These are phyloP conservation scores for Ganoderma lucidum DNA, from an alignment of 1,284 basidiomycete species.

Conservation along the genomic window DNA sequence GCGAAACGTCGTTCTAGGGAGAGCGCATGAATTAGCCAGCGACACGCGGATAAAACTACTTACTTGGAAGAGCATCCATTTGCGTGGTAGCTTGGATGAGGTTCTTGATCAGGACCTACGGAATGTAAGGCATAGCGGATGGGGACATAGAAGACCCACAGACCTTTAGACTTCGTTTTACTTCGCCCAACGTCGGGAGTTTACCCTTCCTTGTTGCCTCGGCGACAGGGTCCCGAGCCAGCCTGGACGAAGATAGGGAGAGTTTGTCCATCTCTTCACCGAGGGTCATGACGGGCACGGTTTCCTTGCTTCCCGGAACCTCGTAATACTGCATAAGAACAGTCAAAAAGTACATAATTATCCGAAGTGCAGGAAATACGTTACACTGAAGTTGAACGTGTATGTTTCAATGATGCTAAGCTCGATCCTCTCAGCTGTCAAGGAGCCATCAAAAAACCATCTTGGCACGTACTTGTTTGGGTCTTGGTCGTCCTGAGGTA, in stretches of 20 bases:
- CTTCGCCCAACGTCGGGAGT: slow-evolving; percentile 72
- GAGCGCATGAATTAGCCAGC: not conserved
- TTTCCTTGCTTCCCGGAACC: slow-evolving; percentile 59
- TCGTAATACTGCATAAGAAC: slow-evolving; percentile 59
- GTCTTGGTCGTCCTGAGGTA: slow-evolving; percentile 71
- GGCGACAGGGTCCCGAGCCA: slow-evolving; percentile 57
- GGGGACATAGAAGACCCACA: not conserved
- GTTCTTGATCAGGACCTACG: slow-evolving; percentile 71
- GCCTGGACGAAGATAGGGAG: slow-evolving; percentile 48
- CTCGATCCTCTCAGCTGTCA: not conserved
- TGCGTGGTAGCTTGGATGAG: slow-evolving; percentile 77
- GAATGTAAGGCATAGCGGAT: not conserved
- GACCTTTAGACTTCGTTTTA: slow-evolving; percentile 79
- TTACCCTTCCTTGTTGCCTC: slow-evolving; percentile 63
- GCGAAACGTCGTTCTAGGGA: slow-evolving; percentile 75
- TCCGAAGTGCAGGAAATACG: slow-evolving; percentile 9
- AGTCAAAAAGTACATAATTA: not conserved
- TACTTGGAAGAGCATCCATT: slow-evolving; percentile 81
- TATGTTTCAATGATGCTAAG: slow-evolving; percentile 81
- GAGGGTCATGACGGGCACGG: slow-evolving; percentile 73
- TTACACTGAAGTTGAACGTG: slow-evolving; percentile 81
- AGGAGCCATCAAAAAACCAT: slow-evolving; percentile 5
- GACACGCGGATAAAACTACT: slow-evolving; percentile 31
- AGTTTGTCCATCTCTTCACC: slow-evolving; percentile 63
- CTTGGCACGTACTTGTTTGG: slow-evolving; percentile 70